phyloP scores from a whole-genome alignment of 306 rosid genomes.

The Lablab purpureus region DNA sequence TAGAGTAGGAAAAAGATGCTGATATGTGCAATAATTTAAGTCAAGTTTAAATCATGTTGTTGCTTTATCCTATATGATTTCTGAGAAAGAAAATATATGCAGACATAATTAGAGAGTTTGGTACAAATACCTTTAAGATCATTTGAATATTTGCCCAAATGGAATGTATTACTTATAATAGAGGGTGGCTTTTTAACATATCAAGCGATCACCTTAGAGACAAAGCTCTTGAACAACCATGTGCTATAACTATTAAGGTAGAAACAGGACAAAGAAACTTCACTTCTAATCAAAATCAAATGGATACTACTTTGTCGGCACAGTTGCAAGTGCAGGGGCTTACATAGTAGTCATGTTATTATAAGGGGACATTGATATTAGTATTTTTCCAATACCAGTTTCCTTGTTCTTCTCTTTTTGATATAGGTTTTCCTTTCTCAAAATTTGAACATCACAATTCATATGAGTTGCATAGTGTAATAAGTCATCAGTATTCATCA shows the following conservation, averaged over 20 bases:
- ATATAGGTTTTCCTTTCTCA: background rate
- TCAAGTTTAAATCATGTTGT: constrained; percentile 30
- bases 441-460: constrained; percentile 7
- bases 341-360: constrained; percentile 10
- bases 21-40: constrained; percentile 35
- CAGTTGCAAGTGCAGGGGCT: constrained; percentile 23
- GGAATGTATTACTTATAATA: constrained; percentile 7
- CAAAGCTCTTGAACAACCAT: constrained; percentile 9
- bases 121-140: constrained; percentile 12
- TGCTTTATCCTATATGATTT: constrained; percentile 27
- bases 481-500: constrained; percentile 1
- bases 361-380: constrained; percentile 20
- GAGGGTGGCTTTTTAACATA: constrained; percentile 1
- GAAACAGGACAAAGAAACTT: background rate
- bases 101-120: constrained; percentile 25
- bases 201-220: constrained; percentile 13
- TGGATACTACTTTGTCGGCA: constrained; percentile 37
- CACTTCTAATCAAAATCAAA: constrained; percentile 19
- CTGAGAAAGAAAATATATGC: background rate
- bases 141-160: constrained; percentile 34
- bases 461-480: background rate
- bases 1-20: constrained; percentile 20
- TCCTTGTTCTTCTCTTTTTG: constrained; percentile 29
- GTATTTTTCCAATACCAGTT: constrained; percentile 26
- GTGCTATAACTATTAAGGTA: background rate